These are phyloP conservation scores for Botryotinia narcissicola DNA, from an alignment of 2,329 filamentous ascomycete genomes.

Conservation along the genomic window DNA sequence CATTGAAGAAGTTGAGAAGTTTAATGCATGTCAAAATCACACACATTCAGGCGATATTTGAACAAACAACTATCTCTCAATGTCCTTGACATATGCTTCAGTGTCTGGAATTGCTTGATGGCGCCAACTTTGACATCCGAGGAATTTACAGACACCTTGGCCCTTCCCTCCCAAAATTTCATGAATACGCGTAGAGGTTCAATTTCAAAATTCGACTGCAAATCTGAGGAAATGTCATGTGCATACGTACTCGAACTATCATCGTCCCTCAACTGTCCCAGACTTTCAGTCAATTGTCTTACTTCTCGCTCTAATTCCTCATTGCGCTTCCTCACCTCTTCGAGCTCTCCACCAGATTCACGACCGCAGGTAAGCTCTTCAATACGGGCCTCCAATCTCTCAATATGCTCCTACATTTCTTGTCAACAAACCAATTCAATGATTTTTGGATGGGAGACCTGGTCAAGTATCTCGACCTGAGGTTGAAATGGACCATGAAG, in stretches of 20 bases:
- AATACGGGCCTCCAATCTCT: constrained; percentile 71
- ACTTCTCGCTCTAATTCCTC: constrained; percentile 55
- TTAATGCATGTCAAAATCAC: neutral
- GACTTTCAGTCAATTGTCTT: constrained; percentile 29
- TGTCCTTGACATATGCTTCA: neutral
- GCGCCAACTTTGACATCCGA: neutral
- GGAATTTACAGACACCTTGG: neutral
- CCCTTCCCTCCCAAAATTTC: neutral
- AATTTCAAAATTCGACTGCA: neutral
- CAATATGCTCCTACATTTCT: constrained; percentile 62
- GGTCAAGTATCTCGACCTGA: neutral
- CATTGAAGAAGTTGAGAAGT: neutral
- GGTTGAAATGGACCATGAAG: neutral
- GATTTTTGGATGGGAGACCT: neutral
- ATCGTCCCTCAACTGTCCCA: constrained; percentile 21
- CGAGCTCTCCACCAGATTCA: constrained; percentile 45
- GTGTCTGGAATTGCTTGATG: neutral
- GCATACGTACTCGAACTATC: constrained; percentile 21
- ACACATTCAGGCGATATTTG: neutral
- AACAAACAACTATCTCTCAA: neutral
- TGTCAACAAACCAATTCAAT: neutral
- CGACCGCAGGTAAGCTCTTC: constrained; percentile 61
- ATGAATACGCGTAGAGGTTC: neutral
- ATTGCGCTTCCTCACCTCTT: constrained; percentile 52
- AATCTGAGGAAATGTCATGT: neutral